Percentiles rank a stretch among this genome's conserved stretches.
Conservation (phyloP, 805 yeast species). For the Kregervanrija fluxuum region DNA sequence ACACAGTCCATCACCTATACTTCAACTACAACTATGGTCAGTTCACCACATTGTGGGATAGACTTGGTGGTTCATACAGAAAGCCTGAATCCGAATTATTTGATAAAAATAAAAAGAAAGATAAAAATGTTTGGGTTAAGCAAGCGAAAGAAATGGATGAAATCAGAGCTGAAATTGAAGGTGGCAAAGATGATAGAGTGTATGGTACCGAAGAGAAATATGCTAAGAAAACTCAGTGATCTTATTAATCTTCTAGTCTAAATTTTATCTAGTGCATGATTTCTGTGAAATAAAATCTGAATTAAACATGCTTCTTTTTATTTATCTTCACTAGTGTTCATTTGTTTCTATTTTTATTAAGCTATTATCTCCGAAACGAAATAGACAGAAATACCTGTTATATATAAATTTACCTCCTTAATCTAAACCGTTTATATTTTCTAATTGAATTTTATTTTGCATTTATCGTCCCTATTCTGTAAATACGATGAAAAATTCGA, state of each 20-base stretch:
- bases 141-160: slow-evolving; percentile 72
- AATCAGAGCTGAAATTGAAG: slow-evolving; percentile 76
- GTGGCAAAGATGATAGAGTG: slow-evolving; percentile 66
- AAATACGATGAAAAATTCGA: no score
- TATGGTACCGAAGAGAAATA: slow-evolving; percentile 46
- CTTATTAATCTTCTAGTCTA: not conserved
- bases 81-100: slow-evolving; percentile 85
- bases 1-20: slow-evolving; percentile 92
- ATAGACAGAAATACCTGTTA: no score
- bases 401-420: no score
- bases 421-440: no score
- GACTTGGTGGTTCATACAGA: slow-evolving; percentile 90
- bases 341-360: no score
- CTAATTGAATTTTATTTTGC: no score
- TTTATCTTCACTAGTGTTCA: no score
- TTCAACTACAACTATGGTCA: slow-evolving; percentile 98
- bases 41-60: slow-evolving; percentile 97
- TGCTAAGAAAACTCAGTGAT: slow-evolving; percentile 7
- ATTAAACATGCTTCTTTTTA: no score
- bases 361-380: no score
- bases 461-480: no score
- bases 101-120: slow-evolving; percentile 51
- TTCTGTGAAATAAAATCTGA: no score
- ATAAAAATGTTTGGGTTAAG: slow-evolving; percentile 54
- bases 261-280: no score